phyloP scores from a whole-genome alignment of 176 grass and related monocot species.

The Poa annua region DNA sequence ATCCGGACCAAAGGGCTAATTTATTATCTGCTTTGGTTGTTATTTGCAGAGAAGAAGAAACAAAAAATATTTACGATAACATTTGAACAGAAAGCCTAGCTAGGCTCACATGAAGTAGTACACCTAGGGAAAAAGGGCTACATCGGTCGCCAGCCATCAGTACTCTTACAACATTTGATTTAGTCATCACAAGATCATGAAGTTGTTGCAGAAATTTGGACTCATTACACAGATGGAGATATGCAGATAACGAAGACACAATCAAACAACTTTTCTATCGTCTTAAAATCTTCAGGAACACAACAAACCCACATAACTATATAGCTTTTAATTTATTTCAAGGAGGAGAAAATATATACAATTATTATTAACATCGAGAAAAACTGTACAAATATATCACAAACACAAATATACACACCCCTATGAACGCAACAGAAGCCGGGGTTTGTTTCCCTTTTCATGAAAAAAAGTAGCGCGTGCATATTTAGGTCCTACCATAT shows the following conservation, averaged over 20 bases:
- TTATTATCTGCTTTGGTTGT: too few species aligned
- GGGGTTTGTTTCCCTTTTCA: too few species aligned
- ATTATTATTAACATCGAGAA: too few species aligned
- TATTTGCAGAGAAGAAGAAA: too few species aligned
- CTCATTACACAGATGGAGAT: not conserved
- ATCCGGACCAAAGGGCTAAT: too few species aligned
- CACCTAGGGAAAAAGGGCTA: slow-evolving; percentile 28
- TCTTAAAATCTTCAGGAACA: not conserved
- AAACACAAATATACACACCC: too few species aligned
- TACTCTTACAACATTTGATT: not conserved
- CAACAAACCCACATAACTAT: not conserved
- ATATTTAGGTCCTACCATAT: too few species aligned
- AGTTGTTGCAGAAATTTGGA: slow-evolving; percentile 31
- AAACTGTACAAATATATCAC: too few species aligned
- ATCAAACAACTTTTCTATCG: not conserved
- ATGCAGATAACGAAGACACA: not conserved
- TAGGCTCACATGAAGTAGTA: slow-evolving; percentile 29
- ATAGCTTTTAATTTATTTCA: too few species aligned
- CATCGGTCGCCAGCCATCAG: not conserved
- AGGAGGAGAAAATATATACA: too few species aligned
- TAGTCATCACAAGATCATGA: not conserved
- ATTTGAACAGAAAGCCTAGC: slow-evolving; percentile 25
- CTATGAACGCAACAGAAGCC: too few species aligned
- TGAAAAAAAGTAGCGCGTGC: too few species aligned
- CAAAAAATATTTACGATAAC: not conserved